phyloP scores from a whole-genome alignment of 2,329 filamentous ascomycete genomes.

The Didymella sp. region DNA sequence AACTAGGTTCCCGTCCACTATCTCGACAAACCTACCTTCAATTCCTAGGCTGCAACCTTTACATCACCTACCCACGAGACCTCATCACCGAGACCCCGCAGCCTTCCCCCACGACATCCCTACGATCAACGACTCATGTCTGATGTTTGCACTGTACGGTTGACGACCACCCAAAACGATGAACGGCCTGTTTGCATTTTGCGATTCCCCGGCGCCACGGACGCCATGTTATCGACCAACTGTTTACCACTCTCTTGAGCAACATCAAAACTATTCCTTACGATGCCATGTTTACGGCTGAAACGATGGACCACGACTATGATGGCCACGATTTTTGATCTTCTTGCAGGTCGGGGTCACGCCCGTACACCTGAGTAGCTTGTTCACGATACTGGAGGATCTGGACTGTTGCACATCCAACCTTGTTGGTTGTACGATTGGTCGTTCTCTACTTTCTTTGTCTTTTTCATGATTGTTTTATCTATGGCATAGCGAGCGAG shows the following conservation, averaged over 20 bases:
- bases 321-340: conserved; percentile 27
- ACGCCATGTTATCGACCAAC: conserved; percentile 49
- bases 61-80: conserved; percentile 23
- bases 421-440: conserved; percentile 17
- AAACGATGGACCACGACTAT: conserved; percentile 37
- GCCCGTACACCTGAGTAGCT: conserved; percentile 16
- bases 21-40: conserved; percentile 22
- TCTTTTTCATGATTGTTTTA: conserved; percentile 48
- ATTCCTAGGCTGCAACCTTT: conserved; percentile 29
- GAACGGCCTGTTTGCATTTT: conserved; percentile 40
- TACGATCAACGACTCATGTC: conserved; percentile 43
- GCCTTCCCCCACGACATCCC: conserved; percentile 36
- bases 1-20: conserved; percentile 64
- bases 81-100: conserved; percentile 39
- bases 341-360: conserved; percentile 15
- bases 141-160: conserved; percentile 44
- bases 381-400: conserved; percentile 17
- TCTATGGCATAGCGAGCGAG: conserved; percentile 48
- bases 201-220: conserved; percentile 49
- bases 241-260: conserved; percentile 37
- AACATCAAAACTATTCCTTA: conserved; percentile 32
- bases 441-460: conserved; percentile 23
- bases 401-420: conserved; percentile 9
- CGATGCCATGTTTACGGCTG: conserved; percentile 36
- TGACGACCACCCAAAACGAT: conserved; percentile 45